Evolutionary conservation across 2,329 filamentous ascomycete genomes (phyloP), one percentile per base, ranked within the genome.

Genomic region (Ophiostoma sp.): DNA sequence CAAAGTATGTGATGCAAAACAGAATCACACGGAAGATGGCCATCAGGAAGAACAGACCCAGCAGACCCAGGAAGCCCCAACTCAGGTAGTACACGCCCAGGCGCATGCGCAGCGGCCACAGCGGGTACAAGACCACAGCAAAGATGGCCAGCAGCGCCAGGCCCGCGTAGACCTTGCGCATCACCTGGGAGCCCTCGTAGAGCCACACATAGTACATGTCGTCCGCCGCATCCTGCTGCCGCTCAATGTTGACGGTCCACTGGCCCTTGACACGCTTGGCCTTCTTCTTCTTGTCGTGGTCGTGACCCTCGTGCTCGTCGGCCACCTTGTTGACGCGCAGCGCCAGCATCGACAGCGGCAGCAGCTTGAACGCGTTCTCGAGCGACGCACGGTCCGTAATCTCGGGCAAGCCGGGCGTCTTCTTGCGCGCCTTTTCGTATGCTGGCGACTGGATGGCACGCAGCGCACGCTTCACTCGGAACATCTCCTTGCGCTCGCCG

Each of bases 401-500:
- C 79, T 93, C 91, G 45, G 96, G 96, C 4, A 98, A 90, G 63
- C 94, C 89, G 6, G 94, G 89, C 84, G 97, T 96, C 89, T 97
- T 97, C 81, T 92, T 92, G 80, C 92, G 88, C 74, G 94, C 94
- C 85, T 97, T 97, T 78, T 90, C 88, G 84, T 99, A 99, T 55
- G 92, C 94, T 69, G 93, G 92, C 28, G 94, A 96, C 82, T 97
- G 87, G 71, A 99, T 88, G 36, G 93, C 94, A 78, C 96, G 93
- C 75, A 99, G 91, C 55, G 96, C 96, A 81, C 96, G 93, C 87
- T 98, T 98, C 82, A 99, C 96, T 87, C 92, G 92, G 83, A 99
- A 98, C 93, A 99, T 97, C 77, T 99, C 95, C 84, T 97, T 98
- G 79, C 96, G 90, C 87, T 98, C 95, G 79, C 96, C 96, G 77